phyloP scores from a whole-genome alignment of 2,329 filamentous ascomycete genomes.

The Colletotrichum sp. region DNA sequence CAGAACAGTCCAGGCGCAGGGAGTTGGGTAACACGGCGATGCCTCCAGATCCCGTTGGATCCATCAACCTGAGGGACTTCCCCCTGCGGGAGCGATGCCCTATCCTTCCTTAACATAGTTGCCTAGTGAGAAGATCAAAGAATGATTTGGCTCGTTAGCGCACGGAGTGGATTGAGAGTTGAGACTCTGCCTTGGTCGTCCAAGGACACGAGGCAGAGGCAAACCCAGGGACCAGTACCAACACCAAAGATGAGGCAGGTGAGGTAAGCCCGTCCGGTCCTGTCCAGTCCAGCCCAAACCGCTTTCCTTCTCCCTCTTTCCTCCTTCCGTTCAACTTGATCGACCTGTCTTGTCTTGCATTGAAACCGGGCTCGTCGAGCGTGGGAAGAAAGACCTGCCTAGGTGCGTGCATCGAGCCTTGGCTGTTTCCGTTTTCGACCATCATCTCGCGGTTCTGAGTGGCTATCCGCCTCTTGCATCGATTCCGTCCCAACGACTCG shows the following conservation, averaged over 20 bases:
- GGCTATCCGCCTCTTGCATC: conserved; percentile 3
- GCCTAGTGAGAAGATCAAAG: not conserved
- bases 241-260: not conserved
- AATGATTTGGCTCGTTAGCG: not conserved
- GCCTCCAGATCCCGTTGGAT: not conserved
- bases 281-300: not conserved
- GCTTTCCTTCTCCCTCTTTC: conserved; percentile 15
- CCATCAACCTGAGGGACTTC: not conserved
- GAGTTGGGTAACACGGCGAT: not conserved
- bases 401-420: conserved; percentile 7
- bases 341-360: conserved; percentile 15
- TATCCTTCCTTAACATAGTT: not conserved
- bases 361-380: conserved; percentile 15
- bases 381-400: not conserved
- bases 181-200: not conserved
- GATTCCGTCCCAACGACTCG: conserved; percentile 11
- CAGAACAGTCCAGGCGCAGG: not conserved
- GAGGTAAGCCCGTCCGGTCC: not conserved
- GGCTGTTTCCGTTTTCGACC: conserved; percentile 20
- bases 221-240: not conserved
- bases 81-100: not conserved
- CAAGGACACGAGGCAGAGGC: not conserved
- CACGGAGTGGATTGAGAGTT: not conserved
- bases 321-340: conserved; percentile 17
- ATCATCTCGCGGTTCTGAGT: conserved; percentile 2